Evolutionary conservation across 495 filamentous ascomycete genomes (phyloP).

Genomic region (Parachaetomium inaequale): DNA sequence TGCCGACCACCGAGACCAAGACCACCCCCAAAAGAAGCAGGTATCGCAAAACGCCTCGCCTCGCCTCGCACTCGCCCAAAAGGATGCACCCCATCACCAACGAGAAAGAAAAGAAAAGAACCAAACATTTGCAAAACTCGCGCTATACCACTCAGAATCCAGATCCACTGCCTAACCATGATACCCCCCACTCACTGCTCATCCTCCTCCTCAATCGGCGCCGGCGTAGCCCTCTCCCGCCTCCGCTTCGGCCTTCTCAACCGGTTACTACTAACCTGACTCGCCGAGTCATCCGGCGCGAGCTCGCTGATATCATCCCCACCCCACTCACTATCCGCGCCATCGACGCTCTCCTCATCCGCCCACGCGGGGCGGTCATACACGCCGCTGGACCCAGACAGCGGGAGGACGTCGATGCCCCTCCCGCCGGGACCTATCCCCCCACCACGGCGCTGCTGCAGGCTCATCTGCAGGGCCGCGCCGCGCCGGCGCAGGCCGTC

Average conservation of each 20-base stretch:
- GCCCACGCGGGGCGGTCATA: constrained; percentile 46
- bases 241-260: constrained; percentile 66
- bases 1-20: not conserved
- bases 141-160: not conserved
- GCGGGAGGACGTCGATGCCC: constrained; percentile 45
- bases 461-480: constrained; percentile 72
- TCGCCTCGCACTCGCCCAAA: not conserved
- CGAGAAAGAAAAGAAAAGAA: not conserved
- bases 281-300: constrained; percentile 72
- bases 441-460: constrained; percentile 62
- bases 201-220: constrained; percentile 76
- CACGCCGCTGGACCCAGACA: constrained; percentile 35
- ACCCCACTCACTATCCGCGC: constrained; percentile 61
- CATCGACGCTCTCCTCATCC: constrained; percentile 44
- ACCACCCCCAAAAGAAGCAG: not conserved
- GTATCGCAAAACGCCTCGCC: constrained; percentile 8
- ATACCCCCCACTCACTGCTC: constrained; percentile 15
- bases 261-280: constrained; percentile 77
- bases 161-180: not conserved
- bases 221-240: constrained; percentile 74
- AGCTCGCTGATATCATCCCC: constrained; percentile 70
- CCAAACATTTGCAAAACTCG: not conserved
- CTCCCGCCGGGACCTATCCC: not conserved
- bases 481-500: constrained; percentile 72
- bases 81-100: not conserved